Percentiles rank a stretch among this genome's conserved stretches.
Conservation (phyloP, 176 grass and related monocot species). For the Hordeum marinum region DNA sequence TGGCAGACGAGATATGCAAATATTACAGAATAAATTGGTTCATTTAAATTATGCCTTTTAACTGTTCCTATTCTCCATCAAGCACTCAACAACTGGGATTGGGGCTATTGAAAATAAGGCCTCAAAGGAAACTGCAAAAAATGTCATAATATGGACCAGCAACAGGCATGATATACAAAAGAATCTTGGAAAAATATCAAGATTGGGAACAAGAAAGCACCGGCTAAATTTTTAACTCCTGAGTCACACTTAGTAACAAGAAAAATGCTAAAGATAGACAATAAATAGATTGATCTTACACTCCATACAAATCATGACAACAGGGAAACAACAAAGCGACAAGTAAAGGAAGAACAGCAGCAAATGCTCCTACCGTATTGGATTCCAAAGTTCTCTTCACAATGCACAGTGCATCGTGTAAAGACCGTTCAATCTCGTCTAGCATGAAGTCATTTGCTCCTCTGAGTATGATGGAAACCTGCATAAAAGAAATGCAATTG, state of each 20-base stretch:
- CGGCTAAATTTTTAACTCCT: too few relatives aligned
- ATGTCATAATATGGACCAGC: too few relatives aligned
- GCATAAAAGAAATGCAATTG: not conserved
- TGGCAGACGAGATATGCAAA: too few relatives aligned
- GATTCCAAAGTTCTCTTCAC: conserved; percentile 93
- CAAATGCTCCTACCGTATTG: conserved; percentile 54
- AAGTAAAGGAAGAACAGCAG: not conserved
- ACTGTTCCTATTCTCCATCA: not conserved
- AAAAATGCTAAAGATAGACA: too few relatives aligned
- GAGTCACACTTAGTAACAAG: too few relatives aligned
- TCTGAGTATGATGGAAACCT: conserved; percentile 94
- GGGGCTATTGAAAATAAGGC: not conserved
- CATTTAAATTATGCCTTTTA: not conserved
- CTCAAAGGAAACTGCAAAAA: not conserved
- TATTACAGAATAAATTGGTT: not conserved
- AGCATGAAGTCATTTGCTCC: conserved; percentile 93
- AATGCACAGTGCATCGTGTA: conserved; percentile 89
- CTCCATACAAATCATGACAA: not conserved
- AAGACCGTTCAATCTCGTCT: conserved; percentile 84
- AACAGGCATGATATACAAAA: too few relatives aligned
- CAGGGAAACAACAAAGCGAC: not conserved
- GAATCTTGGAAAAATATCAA: not conserved
- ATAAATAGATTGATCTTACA: too few relatives aligned
- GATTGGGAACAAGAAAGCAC: too few relatives aligned
- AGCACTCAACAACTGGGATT: not conserved